Evolutionary conservation across 176 grass and related monocot genomes (phyloP).

Genomic region (Stipa capillata): DNA sequence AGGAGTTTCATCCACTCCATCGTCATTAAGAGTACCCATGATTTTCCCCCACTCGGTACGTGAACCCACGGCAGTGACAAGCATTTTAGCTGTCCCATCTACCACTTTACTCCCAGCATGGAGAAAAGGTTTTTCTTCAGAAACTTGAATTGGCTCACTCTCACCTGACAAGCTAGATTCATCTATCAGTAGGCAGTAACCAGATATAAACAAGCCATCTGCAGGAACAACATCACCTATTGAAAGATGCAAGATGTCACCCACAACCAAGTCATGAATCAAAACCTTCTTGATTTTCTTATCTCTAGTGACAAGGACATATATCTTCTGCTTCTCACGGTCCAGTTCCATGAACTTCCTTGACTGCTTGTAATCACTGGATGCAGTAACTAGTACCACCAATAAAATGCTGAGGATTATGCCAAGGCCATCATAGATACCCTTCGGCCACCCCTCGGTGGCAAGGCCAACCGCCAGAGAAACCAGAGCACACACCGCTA

Average conservation of each 20-base stretch:
- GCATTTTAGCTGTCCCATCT: slow-evolving; percentile 75
- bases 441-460: slow-evolving; percentile 83
- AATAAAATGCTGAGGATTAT: slow-evolving; percentile 86
- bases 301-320: slow-evolving; percentile 57
- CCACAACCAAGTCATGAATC: slow-evolving; percentile 74
- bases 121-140: slow-evolving; percentile 60
- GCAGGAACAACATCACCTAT: slow-evolving; percentile 80
- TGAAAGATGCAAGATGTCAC: slow-evolving; percentile 84
- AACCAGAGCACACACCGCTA: slow-evolving; percentile 64
- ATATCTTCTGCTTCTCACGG: slow-evolving; percentile 72
- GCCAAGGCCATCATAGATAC: slow-evolving; percentile 74
- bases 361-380: slow-evolving; percentile 74
- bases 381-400: slow-evolving; percentile 69
- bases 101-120: slow-evolving; percentile 77
- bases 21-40: slow-evolving; percentile 58
- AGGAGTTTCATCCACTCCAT: slow-evolving; percentile 80
- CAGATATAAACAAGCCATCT: slow-evolving; percentile 80
- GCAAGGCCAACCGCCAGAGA: slow-evolving; percentile 67
- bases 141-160: slow-evolving; percentile 59
- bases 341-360: slow-evolving; percentile 73
- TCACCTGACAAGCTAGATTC: slow-evolving; percentile 91
- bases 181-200: slow-evolving; percentile 69
- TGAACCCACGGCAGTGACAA: slow-evolving; percentile 67
- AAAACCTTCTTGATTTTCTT: slow-evolving; percentile 46
- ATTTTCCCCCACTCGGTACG: slow-evolving; percentile 89